phyloP scores from a whole-genome alignment of 1,284 basidiomycete genomes.

The Heterobasidion irregulare region DNA sequence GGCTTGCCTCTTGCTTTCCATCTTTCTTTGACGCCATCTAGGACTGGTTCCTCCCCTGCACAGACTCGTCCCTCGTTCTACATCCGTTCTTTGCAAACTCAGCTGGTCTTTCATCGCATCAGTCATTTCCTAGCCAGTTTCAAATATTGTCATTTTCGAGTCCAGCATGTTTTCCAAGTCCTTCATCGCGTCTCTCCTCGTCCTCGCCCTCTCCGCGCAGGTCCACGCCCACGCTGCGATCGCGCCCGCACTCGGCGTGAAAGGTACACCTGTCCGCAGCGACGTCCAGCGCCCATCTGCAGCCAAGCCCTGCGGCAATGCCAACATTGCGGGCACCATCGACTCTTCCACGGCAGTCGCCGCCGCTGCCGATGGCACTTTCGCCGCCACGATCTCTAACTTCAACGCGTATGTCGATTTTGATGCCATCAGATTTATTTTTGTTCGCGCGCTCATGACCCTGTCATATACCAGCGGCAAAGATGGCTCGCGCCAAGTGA shows the following conservation, averaged over 20 bases:
- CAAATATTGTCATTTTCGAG: background rate
- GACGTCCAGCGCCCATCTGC: slow-evolving; percentile 38
- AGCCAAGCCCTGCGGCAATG: slow-evolving; percentile 33
- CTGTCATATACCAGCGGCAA: slow-evolving; percentile 19
- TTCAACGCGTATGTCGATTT: slow-evolving; percentile 39
- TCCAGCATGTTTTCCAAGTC: slow-evolving; percentile 27
- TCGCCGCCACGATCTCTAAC: slow-evolving; percentile 37
- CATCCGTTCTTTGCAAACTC: background rate
- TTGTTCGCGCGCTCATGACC: background rate
- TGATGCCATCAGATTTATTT: background rate
- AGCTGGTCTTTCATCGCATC: background rate
- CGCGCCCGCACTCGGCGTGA: slow-evolving; percentile 38
- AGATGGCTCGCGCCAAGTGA: slow-evolving; percentile 44
- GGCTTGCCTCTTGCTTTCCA: background rate
- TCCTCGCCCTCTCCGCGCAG: slow-evolving; percentile 24
- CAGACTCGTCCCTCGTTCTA: background rate
- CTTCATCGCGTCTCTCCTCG: slow-evolving; percentile 19
- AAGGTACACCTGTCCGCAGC: slow-evolving; percentile 27
- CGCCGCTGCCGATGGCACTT: slow-evolving; percentile 33
- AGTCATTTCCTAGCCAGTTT: background rate
- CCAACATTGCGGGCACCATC: slow-evolving; percentile 32
- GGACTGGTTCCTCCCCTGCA: background rate
- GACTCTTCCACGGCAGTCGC: slow-evolving; percentile 32
- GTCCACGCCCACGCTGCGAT: slow-evolving; percentile 38
- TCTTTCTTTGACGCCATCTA: background rate